A percentile compares a stretch with the other conserved stretches of the same genome.
Evolutionary conservation across 2,329 filamentous ascomycete genomes (phyloP).

Genomic region (Cladosporium sp.): DNA sequence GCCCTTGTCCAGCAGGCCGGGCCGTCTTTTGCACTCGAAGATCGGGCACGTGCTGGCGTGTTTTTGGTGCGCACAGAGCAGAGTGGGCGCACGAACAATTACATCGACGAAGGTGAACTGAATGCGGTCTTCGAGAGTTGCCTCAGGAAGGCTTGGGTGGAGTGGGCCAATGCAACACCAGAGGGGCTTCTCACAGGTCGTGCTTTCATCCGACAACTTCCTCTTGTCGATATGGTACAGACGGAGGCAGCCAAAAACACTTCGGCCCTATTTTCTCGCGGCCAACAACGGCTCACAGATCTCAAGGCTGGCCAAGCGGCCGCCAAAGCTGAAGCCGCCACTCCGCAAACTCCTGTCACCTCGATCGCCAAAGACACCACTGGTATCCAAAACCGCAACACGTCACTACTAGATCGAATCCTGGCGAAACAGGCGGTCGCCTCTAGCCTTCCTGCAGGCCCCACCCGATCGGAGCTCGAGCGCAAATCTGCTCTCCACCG

Average conservation of each 20-base stretch:
- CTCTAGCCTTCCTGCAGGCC: constrained; percentile 42
- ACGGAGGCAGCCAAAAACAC: constrained; percentile 55
- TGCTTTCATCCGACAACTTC: constrained; percentile 60
- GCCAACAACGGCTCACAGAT: constrained; percentile 68
- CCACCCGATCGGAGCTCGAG: constrained; percentile 46
- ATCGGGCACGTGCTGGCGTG: constrained; percentile 36
- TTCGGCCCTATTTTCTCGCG: constrained; percentile 63
- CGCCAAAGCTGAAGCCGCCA: constrained; percentile 26
- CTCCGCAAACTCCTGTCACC: constrained; percentile 24
- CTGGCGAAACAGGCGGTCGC: constrained; percentile 51
- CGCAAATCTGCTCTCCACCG: constrained; percentile 52
- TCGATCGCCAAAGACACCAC: constrained; percentile 39
- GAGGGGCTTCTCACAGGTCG: constrained; percentile 42
- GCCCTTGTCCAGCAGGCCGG: constrained; percentile 40
- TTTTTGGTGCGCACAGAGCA: constrained; percentile 23
- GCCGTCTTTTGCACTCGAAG: constrained; percentile 32
- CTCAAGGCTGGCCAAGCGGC: constrained; percentile 58
- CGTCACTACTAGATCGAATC: constrained; percentile 53
- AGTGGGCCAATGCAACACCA: constrained; percentile 40
- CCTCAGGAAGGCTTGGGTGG: constrained; percentile 50
- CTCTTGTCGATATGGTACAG: constrained; percentile 55
- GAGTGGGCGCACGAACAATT: constrained; percentile 27
- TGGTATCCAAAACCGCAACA: constrained; percentile 42
- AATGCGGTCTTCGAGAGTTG: constrained; percentile 54
- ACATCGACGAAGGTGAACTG: constrained; percentile 42